Base-by-base conservation (phyloP, 306 rosid species). In the Myrica gale region DNA sequence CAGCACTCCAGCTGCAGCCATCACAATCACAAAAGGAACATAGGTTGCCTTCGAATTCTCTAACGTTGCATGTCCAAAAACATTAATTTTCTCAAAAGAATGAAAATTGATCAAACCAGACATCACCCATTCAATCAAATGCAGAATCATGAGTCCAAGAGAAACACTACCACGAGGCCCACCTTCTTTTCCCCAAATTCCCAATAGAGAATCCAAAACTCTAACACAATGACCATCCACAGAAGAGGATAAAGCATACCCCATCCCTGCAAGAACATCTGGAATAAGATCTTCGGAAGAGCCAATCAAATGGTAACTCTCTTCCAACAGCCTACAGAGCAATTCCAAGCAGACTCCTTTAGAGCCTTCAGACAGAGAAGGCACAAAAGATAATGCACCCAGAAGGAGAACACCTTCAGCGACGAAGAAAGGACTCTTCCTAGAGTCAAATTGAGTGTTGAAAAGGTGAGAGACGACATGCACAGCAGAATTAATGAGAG, bases 1-100 rank as follows among this genome's bases (percentile, higher is more conserved):
- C 71, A 94, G 80, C 56, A 81, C 88, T 74, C 98, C 98, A 67
- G 91, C 85, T 2, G 85, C 94, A 80, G 95, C 89, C 97, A 92
- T 90, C 62, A 87, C 88, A 85, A 83, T 86, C 37, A 90, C 84
- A 84, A 94, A 90, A 6, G 86, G 79, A 63, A 73, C 88, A 79
- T 85, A 79, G 12, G 69, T 74, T 74, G 54, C 89, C 83, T 87
- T 87, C 10, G 32, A 72, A 62, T 79, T 56, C 81, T 79, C 89
- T 63, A 92, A 81, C 79, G 68, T 19, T 71, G 85, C 90, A 47
- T 12, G 78, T 9, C 69, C 54, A 43, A 90, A 80, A 62, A 76
- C 71, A 63, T 53, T 19, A 15, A 80, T 47, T 70, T 87, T 90
- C 60, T 92, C 90, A 42, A 72, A 71, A 80, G 79, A 79, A 20